Evolutionary conservation across 108 stramenopile species (phyloP).

Genomic region (Epipyxis sp.): DNA sequence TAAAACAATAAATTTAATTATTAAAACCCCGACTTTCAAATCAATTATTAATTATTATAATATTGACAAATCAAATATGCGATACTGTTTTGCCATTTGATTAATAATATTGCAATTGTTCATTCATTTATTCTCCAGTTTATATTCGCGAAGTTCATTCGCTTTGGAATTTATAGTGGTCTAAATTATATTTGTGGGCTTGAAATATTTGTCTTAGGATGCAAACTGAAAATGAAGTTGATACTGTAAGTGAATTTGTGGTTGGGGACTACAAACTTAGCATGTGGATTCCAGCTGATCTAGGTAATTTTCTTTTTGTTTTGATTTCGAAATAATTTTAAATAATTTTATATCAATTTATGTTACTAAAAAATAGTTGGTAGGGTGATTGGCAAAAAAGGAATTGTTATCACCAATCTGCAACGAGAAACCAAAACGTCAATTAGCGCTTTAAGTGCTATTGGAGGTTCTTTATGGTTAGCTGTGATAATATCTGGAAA

Average conservation of each 20-base stretch:
- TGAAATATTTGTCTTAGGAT: no score
- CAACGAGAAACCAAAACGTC: background rate
- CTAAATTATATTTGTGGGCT: no score
- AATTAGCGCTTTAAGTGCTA: background rate
- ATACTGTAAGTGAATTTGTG: background rate
- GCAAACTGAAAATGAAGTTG: background rate
- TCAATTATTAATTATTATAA: no score
- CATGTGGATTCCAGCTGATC: background rate
- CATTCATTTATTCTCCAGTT: no score
- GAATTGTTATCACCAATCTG: background rate
- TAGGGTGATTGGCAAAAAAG: background rate
- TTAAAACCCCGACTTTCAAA: no score
- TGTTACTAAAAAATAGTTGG: conserved; percentile 5
- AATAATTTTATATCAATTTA: background rate
- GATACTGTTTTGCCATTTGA: no score
- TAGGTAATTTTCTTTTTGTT: background rate
- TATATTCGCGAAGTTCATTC: no score
- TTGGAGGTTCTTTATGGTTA: background rate
- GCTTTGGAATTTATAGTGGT: no score
- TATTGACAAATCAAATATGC: no score
- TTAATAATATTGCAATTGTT: no score
- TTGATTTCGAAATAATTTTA: background rate
- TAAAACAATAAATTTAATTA: no score
- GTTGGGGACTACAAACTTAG: background rate
- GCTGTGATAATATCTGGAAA: background rate